Base-by-base conservation (phyloP, 768 basidiomycete species). In the Tricholoma sp. region DNA sequence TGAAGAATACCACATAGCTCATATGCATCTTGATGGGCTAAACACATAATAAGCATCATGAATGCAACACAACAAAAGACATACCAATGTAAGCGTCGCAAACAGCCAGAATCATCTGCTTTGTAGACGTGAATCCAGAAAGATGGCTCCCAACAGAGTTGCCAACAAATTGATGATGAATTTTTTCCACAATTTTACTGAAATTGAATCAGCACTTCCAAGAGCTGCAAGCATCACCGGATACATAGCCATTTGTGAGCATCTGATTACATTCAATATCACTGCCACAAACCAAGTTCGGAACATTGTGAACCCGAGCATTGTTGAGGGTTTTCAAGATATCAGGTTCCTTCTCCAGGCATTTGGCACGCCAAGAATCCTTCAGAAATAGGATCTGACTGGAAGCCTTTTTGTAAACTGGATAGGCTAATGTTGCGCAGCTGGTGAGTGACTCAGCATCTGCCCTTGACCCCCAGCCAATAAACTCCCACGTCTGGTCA, bases 251-350 rank as follows among this genome's bases (percentile, higher is more conserved):
- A 12, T 1, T 62, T 2, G 64, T 61, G 5, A 20, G 11, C 1
- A 65, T 66, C 8, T 5, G 12, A 13, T 67, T 61, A 9, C 17
- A 57, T 48, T 11, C 24, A 32, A 74, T 41, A 53, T 74, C 71
- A 31, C 61, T 68, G 2, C 66, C 73, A 47, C 59, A 61, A 15
- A 66, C 49, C 18, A 71, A 44, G 13, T 50, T 51, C 1, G 71
- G 66, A 24, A 73, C 59, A 42, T 67, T 45, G 9, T 41, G 48
- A 36, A 68, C 58, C 4, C 50, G 34, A 10, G n/a, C 15, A 3
- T 55, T 18, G 37, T 61, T 54, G 2, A 69, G 56, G 6, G 15
- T 20, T 28, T 50, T 15, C 9, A 67, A 59, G 6, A 60, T 61
- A 17, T 62, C 62, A 5, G 54, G 52, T 57, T 70, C 69, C 5